Evolutionary conservation across 2,329 filamentous ascomycete species (phyloP).

Genomic region (Nannizziopsis arthrosporioides): DNA sequence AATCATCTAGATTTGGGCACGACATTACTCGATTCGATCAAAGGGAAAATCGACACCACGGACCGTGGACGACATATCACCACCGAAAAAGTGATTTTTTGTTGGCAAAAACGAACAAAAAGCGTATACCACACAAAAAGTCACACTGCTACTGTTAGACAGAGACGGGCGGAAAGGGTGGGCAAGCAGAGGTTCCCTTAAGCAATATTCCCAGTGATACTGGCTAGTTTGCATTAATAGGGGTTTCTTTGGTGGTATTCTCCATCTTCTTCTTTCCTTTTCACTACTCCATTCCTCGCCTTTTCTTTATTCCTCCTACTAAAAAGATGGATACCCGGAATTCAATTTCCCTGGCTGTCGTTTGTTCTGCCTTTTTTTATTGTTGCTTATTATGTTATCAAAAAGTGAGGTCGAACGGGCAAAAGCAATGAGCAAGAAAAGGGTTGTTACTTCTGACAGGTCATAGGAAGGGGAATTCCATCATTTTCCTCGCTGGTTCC

Average conservation of each 20-base stretch:
- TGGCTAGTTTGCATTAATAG: slow-evolving; percentile 16
- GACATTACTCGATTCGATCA: slow-evolving; percentile 4
- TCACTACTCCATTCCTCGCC: slow-evolving; percentile 14
- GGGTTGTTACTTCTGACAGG: neutral
- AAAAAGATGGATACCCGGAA: slow-evolving; percentile 11
- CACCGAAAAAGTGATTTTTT: slow-evolving; percentile 3
- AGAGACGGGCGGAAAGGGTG: slow-evolving; percentile 1
- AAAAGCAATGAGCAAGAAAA: neutral
- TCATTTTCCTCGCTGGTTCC: neutral
- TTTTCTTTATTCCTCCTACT: slow-evolving; percentile 19
- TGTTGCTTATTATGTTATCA: slow-evolving; percentile 3
- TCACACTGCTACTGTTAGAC: slow-evolving; percentile 2
- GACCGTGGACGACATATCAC: neutral
- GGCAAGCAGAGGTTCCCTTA: slow-evolving; percentile 6
- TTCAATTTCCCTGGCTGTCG: slow-evolving; percentile 1
- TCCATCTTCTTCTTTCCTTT: slow-evolving; percentile 7
- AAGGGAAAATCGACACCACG: neutral
- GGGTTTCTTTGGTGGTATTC: slow-evolving; percentile 14
- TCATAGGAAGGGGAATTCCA: neutral
- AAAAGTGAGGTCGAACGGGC: neutral
- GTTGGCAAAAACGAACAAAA: slow-evolving; percentile 7
- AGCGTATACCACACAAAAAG: neutral
- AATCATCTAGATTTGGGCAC: slow-evolving; percentile 9
- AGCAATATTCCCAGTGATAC: slow-evolving; percentile 16
- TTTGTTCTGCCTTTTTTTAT: slow-evolving; percentile 6